Evolutionary conservation across 106 monocot species (phyloP).

Genomic region (Xerophyta viscosa): DNA sequence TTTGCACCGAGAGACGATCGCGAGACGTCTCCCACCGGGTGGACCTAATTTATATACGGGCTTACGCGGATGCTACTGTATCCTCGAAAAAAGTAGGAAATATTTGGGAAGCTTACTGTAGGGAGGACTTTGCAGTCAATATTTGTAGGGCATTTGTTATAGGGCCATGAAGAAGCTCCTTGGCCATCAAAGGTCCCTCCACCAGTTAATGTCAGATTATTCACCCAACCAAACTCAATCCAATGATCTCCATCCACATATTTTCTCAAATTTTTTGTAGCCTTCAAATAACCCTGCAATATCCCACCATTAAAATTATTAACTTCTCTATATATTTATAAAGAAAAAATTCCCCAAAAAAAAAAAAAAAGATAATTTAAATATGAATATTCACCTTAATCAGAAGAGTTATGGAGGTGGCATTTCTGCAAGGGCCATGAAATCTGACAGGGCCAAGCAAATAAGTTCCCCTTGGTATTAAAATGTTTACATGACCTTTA

Average conservation of each 20-base stretch:
- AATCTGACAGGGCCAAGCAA: constrained; percentile 20
- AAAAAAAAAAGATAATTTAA: background rate
- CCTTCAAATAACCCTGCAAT: constrained; percentile 26
- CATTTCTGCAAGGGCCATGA: constrained; percentile 20
- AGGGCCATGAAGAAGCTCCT: constrained; percentile 38
- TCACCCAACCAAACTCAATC: constrained; percentile 30
- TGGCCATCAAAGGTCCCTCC: constrained; percentile 54
- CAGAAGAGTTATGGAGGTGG: background rate
- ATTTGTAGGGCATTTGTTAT: constrained; percentile 28
- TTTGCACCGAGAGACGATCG: no score
- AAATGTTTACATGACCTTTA: constrained; percentile 7
- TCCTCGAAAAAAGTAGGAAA: no score
- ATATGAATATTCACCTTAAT: background rate
- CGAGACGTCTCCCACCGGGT: no score
- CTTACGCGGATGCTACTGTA: no score
- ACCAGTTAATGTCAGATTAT: constrained; percentile 30
- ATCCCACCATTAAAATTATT: background rate
- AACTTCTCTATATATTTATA: background rate
- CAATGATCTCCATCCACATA: constrained; percentile 15
- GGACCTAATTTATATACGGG: no score
- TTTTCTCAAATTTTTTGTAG: constrained; percentile 13
- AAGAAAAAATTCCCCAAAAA: background rate
- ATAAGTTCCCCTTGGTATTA: constrained; percentile 25
- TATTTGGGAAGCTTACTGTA: constrained; percentile 43
- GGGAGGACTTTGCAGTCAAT: constrained; percentile 39